Percentiles rank a stretch among this genome's conserved stretches.
Evolutionary conservation across 2,329 filamentous ascomycete species (phyloP).

Genomic region (Aspergillus texensis): DNA sequence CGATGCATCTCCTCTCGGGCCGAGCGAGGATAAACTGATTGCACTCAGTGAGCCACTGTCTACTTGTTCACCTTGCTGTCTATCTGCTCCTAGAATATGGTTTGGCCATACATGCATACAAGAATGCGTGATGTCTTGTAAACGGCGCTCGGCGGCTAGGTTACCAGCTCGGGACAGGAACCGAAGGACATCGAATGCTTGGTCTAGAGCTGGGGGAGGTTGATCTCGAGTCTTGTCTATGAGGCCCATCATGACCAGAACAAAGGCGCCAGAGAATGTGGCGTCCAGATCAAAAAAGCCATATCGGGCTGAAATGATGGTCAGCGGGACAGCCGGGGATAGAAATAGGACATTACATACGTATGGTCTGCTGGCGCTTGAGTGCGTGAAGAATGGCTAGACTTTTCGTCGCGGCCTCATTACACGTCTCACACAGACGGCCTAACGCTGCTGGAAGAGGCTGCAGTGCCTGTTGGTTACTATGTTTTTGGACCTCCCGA

Average conservation of each 20-base stretch:
- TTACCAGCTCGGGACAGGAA: conserved; percentile 22
- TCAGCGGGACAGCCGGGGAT: not conserved
- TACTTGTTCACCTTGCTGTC: not conserved
- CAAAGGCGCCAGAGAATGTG: conserved; percentile 27
- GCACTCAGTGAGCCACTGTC: not conserved
- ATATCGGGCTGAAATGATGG: conserved; percentile 15
- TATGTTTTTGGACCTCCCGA: conserved; percentile 14
- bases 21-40: not conserved
- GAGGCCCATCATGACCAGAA: conserved; percentile 24
- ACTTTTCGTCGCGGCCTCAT: conserved; percentile 24
- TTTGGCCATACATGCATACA: conserved; percentile 20
- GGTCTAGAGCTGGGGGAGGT: conserved; percentile 16
- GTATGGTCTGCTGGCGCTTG: conserved; percentile 19
- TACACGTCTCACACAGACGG: conserved; percentile 23
- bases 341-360: conserved; percentile 9
- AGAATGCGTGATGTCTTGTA: conserved; percentile 24
- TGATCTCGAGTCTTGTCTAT: conserved; percentile 10
- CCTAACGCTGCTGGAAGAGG: conserved; percentile 11
- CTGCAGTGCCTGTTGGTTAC: conserved; percentile 6
- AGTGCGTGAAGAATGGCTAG: conserved; percentile 22
- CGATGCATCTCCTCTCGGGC: not conserved
- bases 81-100: not conserved
- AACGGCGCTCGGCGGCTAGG: conserved; percentile 19
- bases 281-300: conserved; percentile 28
- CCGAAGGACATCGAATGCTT: conserved; percentile 20